phyloP scores from a whole-genome alignment of 805 yeast genomes.

The Kurtzmaniella cleridarum region DNA sequence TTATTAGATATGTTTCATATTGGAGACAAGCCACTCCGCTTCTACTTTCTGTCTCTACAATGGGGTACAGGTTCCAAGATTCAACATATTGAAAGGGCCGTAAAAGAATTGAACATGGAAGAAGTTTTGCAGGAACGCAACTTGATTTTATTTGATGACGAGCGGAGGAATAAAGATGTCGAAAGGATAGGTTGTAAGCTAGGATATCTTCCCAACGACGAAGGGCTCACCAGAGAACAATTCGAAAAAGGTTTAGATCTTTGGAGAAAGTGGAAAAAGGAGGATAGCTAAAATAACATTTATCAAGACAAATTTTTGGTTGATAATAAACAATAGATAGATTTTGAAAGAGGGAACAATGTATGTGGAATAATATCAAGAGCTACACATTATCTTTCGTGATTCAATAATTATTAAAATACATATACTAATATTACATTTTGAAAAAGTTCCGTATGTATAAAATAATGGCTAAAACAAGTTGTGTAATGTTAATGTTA shows the following conservation, averaged over 20 bases:
- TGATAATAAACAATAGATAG: not conserved
- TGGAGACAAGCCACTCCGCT: slow-evolving; percentile 46
- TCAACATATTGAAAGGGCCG: slow-evolving; percentile 48
- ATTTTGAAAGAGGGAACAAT: too few species aligned
- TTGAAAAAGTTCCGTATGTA: not conserved
- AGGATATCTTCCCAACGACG: slow-evolving; percentile 54
- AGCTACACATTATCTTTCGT: too few species aligned
- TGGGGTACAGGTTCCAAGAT: slow-evolving; percentile 67
- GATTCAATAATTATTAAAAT: too few species aligned
- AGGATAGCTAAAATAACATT: not conserved
- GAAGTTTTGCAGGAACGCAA: slow-evolving; percentile 39
- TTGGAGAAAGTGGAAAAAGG: slow-evolving; percentile 20
- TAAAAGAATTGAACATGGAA: slow-evolving; percentile 42
- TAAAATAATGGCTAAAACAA: slow-evolving; percentile 5
- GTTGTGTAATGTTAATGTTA: slow-evolving; percentile 14
- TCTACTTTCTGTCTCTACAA: slow-evolving; percentile 52
- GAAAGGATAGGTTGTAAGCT: slow-evolving; percentile 66
- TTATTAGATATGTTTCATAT: slow-evolving; percentile 51
- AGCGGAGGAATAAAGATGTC: slow-evolving; percentile 71
- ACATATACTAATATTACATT: too few species aligned
- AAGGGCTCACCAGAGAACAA: slow-evolving; percentile 52
- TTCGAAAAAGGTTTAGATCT: slow-evolving; percentile 40
- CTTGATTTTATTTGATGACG: slow-evolving; percentile 69
- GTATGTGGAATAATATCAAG: too few species aligned
- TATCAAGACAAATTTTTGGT: not conserved